These are phyloP conservation scores for Populus hybrid DNA, from an alignment of 441 rosid species.

Conservation along the genomic window DNA sequence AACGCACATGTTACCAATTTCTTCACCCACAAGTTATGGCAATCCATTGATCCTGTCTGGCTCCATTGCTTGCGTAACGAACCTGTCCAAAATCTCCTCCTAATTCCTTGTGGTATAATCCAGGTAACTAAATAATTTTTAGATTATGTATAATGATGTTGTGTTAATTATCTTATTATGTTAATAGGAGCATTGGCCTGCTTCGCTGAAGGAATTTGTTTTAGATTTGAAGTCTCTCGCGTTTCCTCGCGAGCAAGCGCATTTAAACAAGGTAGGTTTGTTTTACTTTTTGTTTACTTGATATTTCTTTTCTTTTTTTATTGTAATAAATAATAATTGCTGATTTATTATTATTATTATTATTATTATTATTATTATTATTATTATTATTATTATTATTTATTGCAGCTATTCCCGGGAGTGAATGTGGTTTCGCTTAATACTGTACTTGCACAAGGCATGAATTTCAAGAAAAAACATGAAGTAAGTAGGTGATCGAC, in stretches of 20 bases:
- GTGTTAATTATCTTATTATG: not conserved
- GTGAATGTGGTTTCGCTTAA: constrained; percentile 41
- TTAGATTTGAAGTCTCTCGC: constrained; percentile 53
- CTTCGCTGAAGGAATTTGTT: constrained; percentile 66
- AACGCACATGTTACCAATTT: constrained; percentile 78
- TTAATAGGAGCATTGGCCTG: constrained; percentile 71
- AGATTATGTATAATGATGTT: not conserved
- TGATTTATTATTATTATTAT: too few relatives aligned
- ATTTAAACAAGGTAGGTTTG: constrained; percentile 42
- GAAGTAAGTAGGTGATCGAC: constrained; percentile 65
- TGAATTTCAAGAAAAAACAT: constrained; percentile 86
- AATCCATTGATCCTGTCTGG: constrained; percentile 72
- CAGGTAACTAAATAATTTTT: constrained; percentile 36
- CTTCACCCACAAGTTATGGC: constrained; percentile 79
- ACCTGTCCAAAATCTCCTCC: constrained; percentile 55
- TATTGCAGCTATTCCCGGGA: constrained; percentile 50
- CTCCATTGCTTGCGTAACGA: constrained; percentile 64
- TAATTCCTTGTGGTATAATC: constrained; percentile 63
- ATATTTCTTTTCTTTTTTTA: not conserved
- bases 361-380: too few relatives aligned
- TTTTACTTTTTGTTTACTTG: not conserved
- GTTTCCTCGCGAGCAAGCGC: constrained; percentile 59
- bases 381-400: too few relatives aligned
- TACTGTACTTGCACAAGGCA: constrained; percentile 78
- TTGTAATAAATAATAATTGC: not conserved